Conservation (phyloP, 768 basidiomycete species). For the Pleurotus pulmonarius region DNA sequence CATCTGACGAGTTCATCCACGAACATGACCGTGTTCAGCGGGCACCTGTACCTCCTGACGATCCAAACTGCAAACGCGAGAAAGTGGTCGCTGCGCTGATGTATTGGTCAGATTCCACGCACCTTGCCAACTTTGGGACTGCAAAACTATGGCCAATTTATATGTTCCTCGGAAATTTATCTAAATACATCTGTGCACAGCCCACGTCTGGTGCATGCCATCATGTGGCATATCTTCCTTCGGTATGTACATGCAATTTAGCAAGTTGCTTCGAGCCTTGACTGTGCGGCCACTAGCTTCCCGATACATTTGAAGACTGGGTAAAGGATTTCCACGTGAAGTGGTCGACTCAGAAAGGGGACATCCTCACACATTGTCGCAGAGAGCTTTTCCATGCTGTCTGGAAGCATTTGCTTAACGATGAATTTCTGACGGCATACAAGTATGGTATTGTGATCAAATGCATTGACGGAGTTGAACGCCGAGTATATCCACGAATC, state of each 20-base stretch:
- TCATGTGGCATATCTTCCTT: slow-evolving; percentile 37
- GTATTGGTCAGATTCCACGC: slow-evolving; percentile 24
- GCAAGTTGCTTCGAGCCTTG: background rate
- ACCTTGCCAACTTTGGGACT: slow-evolving; percentile 21
- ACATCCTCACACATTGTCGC: slow-evolving; percentile 22
- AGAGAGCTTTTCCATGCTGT: slow-evolving; percentile 29
- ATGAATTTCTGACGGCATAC: slow-evolving; percentile 22
- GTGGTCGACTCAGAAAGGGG: background rate
- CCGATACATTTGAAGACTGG: background rate
- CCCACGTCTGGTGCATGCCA: slow-evolving; percentile 22
- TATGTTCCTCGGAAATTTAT: slow-evolving; percentile 33
- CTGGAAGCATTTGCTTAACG: slow-evolving; percentile 22
- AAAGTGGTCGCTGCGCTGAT: slow-evolving; percentile 22
- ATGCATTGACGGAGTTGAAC: slow-evolving; percentile 23
- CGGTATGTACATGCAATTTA: slow-evolving; percentile 16
- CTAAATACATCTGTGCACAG: slow-evolving; percentile 32
- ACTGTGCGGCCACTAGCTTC: background rate
- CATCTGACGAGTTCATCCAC: slow-evolving; percentile 14
- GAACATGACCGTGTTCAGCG: slow-evolving; percentile 12
- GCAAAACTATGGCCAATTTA: slow-evolving; percentile 27
- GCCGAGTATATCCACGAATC: slow-evolving; percentile 22
- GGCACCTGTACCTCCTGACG: slow-evolving; percentile 5
- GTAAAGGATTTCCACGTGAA: background rate
- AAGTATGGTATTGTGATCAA: slow-evolving; percentile 24
- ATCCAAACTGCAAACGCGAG: slow-evolving; percentile 16